Evolutionary conservation across 2,329 filamentous ascomycete genomes (phyloP), one percentile per base, ranked within the genome.

Genomic region (Fusarium sp.): DNA sequence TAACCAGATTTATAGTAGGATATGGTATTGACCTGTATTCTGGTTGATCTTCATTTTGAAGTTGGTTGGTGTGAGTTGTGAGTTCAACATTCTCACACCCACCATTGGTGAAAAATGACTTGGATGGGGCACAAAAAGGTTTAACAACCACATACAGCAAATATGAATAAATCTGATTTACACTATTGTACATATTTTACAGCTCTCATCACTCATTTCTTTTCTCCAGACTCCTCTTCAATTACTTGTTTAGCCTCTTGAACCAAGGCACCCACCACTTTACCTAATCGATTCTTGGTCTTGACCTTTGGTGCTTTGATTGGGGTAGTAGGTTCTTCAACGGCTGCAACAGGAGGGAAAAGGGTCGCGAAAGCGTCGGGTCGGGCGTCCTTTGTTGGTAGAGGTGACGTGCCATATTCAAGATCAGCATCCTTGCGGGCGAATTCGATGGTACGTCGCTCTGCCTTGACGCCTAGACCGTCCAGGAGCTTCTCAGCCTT

Each of bases 401-500:
- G 58, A 2, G 72, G 54, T 25, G 80, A 72, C 16, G 75, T 73
- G 11, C 94, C 95, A 79, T 97, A 98, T 2, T 85, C 82, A 38
- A 83, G 75, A 80, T 98, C 96, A 11, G 81, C 84, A 3, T 89
- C 89, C 29, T 90, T 81, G 27, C 72, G 77, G 8, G 93, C 91
- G 77, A 89, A 87, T 20, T 86, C 82, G 64, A 94, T 87, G 0
- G 83, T 87, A 60, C 95, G 86, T 55, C 87, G 87, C 12, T 87
- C 84, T 11, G 83, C 78, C 5, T 83, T 81, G 7, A 99, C 94
- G 2, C 92, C 91, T 11, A 99, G 83, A 75, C 91, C 87, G 77
- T 97, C 91, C 1, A 99, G 86, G 32, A 98, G 80, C 71, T 88
- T 83, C 14, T 81, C 81, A 49, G 93, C 88, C 79, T 97, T 97